Conservation (phyloP, 768 basidiomycete species). For the Macrolepiota albuminosa region DNA sequence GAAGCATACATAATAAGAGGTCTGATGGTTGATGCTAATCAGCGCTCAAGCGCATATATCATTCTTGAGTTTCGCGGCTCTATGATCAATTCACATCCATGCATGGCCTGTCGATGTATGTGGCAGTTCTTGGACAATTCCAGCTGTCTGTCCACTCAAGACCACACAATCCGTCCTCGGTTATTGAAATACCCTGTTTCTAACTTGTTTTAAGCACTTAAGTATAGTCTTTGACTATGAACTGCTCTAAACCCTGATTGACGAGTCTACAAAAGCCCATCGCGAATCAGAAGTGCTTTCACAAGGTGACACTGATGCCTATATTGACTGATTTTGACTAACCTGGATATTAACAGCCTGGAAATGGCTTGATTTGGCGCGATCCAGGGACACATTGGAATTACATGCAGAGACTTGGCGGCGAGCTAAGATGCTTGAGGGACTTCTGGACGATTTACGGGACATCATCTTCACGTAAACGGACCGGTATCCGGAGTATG, state of each 20-base stretch:
- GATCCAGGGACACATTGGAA: not conserved
- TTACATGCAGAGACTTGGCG: not conserved
- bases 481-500: not conserved
- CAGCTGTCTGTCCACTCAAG: not conserved
- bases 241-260: not conserved
- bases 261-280: not conserved
- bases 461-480: not conserved
- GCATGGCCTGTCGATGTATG: not conserved
- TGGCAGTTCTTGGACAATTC: not conserved
- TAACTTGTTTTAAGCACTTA: not conserved
- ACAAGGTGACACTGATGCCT: not conserved
- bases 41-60: not conserved
- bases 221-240: not conserved
- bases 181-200: not conserved
- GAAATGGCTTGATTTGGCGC: not conserved
- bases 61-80: too few relatives aligned
- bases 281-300: not conserved
- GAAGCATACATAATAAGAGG: not conserved
- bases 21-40: not conserved
- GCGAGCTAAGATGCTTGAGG: not conserved
- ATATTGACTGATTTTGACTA: not conserved
- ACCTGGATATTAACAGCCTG: not conserved
- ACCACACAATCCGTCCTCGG: not conserved
- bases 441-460: not conserved
- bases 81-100: not conserved